Evolutionary conservation across 352 stramenopile species (phyloP), one percentile per base, ranked within the genome.

Genomic region (Globisporangium ultimum): DNA sequence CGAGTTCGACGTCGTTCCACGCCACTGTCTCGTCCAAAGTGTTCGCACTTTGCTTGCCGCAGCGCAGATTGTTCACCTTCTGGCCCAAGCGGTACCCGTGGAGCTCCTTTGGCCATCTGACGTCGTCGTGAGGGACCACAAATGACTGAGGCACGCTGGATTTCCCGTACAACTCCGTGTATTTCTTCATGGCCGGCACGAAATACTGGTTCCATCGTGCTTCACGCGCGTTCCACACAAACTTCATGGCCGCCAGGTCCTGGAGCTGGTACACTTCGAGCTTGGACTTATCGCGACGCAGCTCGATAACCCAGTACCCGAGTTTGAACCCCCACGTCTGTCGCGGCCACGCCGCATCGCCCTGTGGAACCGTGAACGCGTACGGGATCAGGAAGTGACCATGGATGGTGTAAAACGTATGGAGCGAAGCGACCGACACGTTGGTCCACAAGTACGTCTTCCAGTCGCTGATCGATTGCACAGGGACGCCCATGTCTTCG

Each of bases 21-120:
- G 69, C 64, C 22, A 53, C 50, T 15, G 61, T 54, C 2, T 46
- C 63, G 34, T 36, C 21, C 10, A 15, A 15, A 24, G 11, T 0
- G 14, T 10, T n/a, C 24, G 7, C 56, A 22, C 6, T 22, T 24
- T 34, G 13, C 49, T 67, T 51, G 8, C 70, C 53, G 22, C 62
- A 73, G 21, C 71, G 71, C 62, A 80, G 42, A 32, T 80, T 79
- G 53, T 75, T 80, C 36, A 80, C 63, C 40, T 77, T 80, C 46
- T 80, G 71, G 1, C 71, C 71, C 57, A 79, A 40, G 6, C 71
- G 71, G 64, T 74, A 79, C 21, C 68, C 68, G 22, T 54, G 48
- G 3, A 79, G 38, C 41, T 74, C 62, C 6, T 40, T 10, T 8
- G 71, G 56, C 71, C 71, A 79, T 1, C 64, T 9, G 7, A 48